Base-by-base conservation (phyloP, 2,329 filamentous ascomycete species). In the Penicillium sp. region DNA sequence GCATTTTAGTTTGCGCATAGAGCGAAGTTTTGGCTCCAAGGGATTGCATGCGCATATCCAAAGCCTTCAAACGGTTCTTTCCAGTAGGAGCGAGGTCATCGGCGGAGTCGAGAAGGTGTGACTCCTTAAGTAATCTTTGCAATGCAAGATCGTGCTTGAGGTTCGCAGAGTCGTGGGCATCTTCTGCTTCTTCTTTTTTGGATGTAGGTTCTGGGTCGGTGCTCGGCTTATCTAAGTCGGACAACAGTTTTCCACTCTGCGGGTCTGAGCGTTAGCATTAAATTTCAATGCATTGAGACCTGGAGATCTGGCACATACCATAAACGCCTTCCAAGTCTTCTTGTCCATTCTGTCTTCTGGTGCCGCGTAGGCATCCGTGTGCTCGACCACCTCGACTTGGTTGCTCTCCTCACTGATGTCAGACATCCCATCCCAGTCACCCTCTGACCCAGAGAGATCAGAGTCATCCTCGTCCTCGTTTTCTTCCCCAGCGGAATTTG, bases 61-160 rank as follows among this genome's bases (percentile, higher is more conserved):
- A 85, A 0, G 93, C 90, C 73, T 90, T 90, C 65, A 91, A 86
- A 33, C 93, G 86, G 66, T 89, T 89, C 67, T 86, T 87, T 53
- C 93, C 93, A 23, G 83, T 79, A 19, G 82, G 80, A 44, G 83
- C 81, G 4, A 82, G 78, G 55, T 81, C 78, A 29, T 79, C 78
- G 15, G 82, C 79, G 0, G 83, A 79, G 48, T 86, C 83, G 57
- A 97, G 86, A 60, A 97, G 87, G 76, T 96, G 92, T 0, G 93
- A 97, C 81, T 99, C 94, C 66, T 88, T 84, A 57, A 99, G 86
- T 41, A 99, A 86, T 47, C 92, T 88, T 74, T 97, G 93, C 15
- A 99, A 86, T 39, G 91, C 93, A 53, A 96, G 86, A 74, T 97
- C 94, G 74, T 97, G 93, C 73, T 93, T 92, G 19, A 97, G 82